Evolutionary conservation across 2,329 filamentous ascomycete species (phyloP).

Genomic region (Botrytis fabae): DNA sequence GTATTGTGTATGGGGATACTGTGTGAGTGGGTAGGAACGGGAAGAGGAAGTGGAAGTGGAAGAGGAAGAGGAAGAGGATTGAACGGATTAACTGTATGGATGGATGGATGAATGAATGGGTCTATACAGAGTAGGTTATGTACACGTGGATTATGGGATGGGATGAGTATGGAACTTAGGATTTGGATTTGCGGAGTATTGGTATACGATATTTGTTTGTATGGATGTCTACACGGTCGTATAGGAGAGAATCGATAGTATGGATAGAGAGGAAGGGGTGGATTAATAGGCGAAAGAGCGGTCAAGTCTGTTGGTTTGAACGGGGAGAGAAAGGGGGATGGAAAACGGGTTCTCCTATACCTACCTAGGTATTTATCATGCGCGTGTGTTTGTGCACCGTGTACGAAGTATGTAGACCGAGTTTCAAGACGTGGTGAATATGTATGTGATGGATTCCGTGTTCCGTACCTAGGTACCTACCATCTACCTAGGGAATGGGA

Average conservation of each 20-base stretch:
- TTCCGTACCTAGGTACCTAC: neutral
- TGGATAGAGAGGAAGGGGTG: neutral
- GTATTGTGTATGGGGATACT: no score
- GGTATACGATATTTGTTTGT: no score
- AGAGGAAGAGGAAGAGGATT: no score
- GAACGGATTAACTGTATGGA: no score
- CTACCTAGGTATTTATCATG: neutral
- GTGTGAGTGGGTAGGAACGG: no score
- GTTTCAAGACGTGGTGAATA: slow-evolving; percentile 1
- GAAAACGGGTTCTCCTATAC: neutral
- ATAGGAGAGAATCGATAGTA: neutral
- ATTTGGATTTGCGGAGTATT: no score
- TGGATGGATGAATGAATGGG: neutral
- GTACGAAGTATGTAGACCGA: neutral
- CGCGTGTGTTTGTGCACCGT: neutral
- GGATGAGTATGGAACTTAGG: no score
- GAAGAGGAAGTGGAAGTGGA: no score
- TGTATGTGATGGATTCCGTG: no score
- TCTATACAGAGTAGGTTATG: neutral
- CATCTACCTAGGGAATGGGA: neutral
- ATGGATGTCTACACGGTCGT: no score
- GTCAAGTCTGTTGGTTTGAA: neutral
- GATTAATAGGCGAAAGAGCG: neutral
- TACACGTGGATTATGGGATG: neutral
- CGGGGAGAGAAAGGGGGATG: no score